Percentiles rank a stretch among this genome's conserved stretches.
Conservation (phyloP, 257 asterid species). For the Avicennia marina region DNA sequence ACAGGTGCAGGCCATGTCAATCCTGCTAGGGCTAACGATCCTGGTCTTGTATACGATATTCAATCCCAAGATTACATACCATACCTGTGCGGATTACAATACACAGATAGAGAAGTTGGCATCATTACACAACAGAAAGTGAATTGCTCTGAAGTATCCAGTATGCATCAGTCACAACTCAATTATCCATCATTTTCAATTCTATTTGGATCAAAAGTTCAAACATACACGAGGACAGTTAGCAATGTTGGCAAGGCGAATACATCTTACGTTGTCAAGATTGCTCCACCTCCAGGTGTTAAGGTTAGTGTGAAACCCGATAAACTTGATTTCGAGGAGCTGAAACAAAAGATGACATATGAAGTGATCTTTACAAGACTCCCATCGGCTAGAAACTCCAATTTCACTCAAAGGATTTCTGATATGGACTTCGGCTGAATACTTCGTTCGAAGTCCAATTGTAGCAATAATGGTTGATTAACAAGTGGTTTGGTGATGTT, state of each 20-base stretch:
- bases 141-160: not conserved
- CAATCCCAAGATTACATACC: slow-evolving; percentile 17
- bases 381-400: no score
- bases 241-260: slow-evolving; percentile 18
- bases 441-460: slow-evolving; percentile 23
- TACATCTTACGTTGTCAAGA: not conserved
- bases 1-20: slow-evolving; percentile 28
- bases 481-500: no score
- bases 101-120: not conserved
- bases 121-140: slow-evolving; percentile 6
- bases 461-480: slow-evolving; percentile 19
- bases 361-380: not conserved
- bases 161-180: slow-evolving; percentile 9
- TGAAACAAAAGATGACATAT: not conserved
- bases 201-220: not conserved
- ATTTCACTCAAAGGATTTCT: slow-evolving; percentile 24
- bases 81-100: slow-evolving; percentile 20
- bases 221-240: slow-evolving; percentile 14
- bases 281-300: not conserved
- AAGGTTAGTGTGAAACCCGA: slow-evolving; percentile 1
- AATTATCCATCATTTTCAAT: slow-evolving; percentile 13
- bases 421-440: slow-evolving; percentile 13
- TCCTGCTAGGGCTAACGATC: slow-evolving; percentile 19
- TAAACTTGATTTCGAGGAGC: not conserved
- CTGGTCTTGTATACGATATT: slow-evolving; percentile 20